Evolutionary conservation across 148 eudicot genomes (phyloP).

Genomic region (Limonium bicolor): DNA sequence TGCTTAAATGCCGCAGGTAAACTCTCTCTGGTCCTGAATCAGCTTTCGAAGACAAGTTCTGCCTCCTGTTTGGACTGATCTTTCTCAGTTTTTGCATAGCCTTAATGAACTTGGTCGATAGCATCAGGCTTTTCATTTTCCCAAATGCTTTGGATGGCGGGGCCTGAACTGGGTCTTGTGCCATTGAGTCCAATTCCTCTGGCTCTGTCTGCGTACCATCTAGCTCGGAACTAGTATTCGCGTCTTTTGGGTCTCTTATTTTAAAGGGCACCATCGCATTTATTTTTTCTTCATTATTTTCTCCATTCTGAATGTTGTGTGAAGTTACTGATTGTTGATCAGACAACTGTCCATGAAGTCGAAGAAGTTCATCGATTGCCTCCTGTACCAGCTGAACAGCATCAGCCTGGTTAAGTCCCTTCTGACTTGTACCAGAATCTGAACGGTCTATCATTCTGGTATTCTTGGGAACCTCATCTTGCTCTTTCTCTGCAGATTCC

Average conservation of each 20-base stretch:
- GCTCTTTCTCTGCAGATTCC: neutral
- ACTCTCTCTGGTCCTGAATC: conserved; percentile 44
- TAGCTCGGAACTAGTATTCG: neutral
- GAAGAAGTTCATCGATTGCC: conserved; percentile 78
- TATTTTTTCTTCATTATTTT: neutral
- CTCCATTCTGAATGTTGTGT: neutral
- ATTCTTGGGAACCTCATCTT: neutral
- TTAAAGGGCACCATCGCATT: conserved; percentile 5
- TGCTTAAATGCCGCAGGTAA: conserved; percentile 35
- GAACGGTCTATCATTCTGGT: neutral
- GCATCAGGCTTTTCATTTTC: conserved; percentile 50
- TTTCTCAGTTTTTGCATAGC: conserved; percentile 61
- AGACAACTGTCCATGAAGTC: conserved; percentile 42
- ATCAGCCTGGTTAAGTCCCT: conserved; percentile 46
- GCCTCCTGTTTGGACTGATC: conserved; percentile 33
- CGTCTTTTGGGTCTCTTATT: conserved; percentile 12
- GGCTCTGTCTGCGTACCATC: neutral
- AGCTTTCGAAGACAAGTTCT: conserved; percentile 18
- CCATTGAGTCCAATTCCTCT: conserved; percentile 11
- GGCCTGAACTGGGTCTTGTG: conserved; percentile 16
- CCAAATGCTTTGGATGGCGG: conserved; percentile 42
- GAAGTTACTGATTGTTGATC: conserved; percentile 20
- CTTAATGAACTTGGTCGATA: conserved; percentile 49
- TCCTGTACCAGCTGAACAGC: conserved; percentile 69
- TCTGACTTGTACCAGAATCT: neutral